Base-by-base conservation (phyloP, 176 grass and related monocot species). In the Rhynchospora tenuis region DNA sequence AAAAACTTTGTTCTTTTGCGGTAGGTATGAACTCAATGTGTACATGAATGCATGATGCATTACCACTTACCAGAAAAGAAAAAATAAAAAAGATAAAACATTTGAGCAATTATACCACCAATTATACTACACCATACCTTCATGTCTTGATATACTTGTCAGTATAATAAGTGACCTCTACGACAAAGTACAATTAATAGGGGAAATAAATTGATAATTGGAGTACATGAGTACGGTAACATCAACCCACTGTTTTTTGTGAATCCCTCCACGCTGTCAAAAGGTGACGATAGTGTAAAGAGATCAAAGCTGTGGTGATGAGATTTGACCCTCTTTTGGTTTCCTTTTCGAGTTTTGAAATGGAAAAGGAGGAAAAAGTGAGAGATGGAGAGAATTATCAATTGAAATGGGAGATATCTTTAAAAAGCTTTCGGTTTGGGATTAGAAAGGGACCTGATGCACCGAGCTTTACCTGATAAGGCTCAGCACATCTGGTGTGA, bases 341-440 rank as follows among this genome's bases (percentile, higher is more conserved):
- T 52, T 20, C 24, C 79, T 66, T 51, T 66, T 64, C 2, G 10
- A 50, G 79, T 47, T 65, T 51, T 65, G 9, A 9, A 61, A 61
- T 42, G 11, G 16, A 47, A 61, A 42, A 59, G 13, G 28, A 23
- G 33, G 27, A 19, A 80, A 80, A 43, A 59, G 56, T 42, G 15
- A 38, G 28, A 5, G 17, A 77, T 51, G 44, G n/a, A 55, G 26
- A 28, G 46, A 77, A 77, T 43, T 44, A n/a, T 42, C 31, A 44
- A 55, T 77, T 15, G 20, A 60, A 82, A 82, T 51, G 58, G 79
- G 60, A 61, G 38, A 59, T 78, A 7, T 28, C 20, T 78, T 15
- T 59, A 31, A 8, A 16, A 26, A 33, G 58, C 79, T 82, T 82
- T 82, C 79, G 79, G 79, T 82, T 82, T 82, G 79, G 45, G 79